phyloP scores from a whole-genome alignment of 768 basidiomycete genomes.

The Auricularia auricula-judae region DNA sequence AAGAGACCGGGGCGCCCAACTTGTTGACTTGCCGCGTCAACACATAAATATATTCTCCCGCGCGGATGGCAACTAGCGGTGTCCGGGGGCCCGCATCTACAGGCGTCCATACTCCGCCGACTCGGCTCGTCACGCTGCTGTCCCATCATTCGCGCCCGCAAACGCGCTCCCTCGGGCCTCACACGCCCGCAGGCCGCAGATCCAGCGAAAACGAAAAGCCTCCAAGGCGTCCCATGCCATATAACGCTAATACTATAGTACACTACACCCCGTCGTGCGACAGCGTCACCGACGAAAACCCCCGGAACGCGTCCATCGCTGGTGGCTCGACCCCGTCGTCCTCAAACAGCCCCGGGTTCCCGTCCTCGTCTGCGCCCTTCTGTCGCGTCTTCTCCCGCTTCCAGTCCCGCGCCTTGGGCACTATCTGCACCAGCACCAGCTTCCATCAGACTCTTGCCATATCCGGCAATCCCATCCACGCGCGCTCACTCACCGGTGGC shows the following conservation, averaged over 20 bases:
- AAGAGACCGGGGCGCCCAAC: constrained; percentile 1
- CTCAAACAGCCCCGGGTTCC: constrained; percentile 27
- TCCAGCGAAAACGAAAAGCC: not conserved
- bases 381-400: constrained; percentile 1
- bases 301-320: constrained; percentile 67
- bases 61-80: not conserved
- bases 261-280: constrained; percentile 61
- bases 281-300: constrained; percentile 78
- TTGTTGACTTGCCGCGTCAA: not conserved
- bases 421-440: not conserved
- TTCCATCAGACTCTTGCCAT: not conserved
- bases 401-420: constrained; percentile 1
- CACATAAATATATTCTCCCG: not conserved
- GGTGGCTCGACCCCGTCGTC: constrained; percentile 35
- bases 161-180: not conserved
- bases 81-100: not conserved
- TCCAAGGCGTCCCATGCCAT: not conserved
- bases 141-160: not conserved
- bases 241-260: not conserved
- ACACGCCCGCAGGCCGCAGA: not conserved
- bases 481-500: constrained; percentile 63
- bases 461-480: not conserved
- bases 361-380: constrained; percentile 8
- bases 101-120: not conserved
- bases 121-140: not conserved